Evolutionary conservation across 441 rosid species (phyloP).

Genomic region (Iberis amara): DNA sequence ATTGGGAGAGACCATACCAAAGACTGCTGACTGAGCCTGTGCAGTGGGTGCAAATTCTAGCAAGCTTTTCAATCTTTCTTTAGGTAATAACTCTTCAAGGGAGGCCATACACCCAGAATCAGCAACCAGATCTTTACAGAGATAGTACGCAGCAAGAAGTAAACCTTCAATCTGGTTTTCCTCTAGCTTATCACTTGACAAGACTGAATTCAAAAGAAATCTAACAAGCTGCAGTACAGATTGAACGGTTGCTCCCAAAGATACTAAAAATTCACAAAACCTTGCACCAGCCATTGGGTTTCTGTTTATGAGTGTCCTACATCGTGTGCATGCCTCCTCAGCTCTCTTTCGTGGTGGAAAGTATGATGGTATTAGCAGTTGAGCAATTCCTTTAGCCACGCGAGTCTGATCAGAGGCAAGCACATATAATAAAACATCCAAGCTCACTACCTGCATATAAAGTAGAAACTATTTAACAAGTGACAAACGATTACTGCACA

Average conservation of each 20-base stretch:
- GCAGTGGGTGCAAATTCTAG: slow-evolving; percentile 58
- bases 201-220: slow-evolving; percentile 47
- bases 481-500: slow-evolving; percentile 1
- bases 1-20: slow-evolving; percentile 48
- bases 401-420: slow-evolving; percentile 72
- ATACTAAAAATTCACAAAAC: slow-evolving; percentile 69
- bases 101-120: slow-evolving; percentile 45
- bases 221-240: slow-evolving; percentile 61
- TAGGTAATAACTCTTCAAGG: slow-evolving; percentile 52
- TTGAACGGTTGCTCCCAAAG: slow-evolving; percentile 57
- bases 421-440: slow-evolving; percentile 56
- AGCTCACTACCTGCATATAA: slow-evolving; percentile 57
- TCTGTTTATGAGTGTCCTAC: slow-evolving; percentile 72
- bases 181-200: slow-evolving; percentile 43
- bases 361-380: slow-evolving; percentile 79
- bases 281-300: slow-evolving; percentile 85
- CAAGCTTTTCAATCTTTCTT: slow-evolving; percentile 47
- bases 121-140: slow-evolving; percentile 51
- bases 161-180: slow-evolving; percentile 67
- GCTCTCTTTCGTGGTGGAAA: slow-evolving; percentile 64
- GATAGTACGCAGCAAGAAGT: slow-evolving; percentile 47
- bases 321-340: slow-evolving; percentile 83
- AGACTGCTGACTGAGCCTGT: slow-evolving; percentile 55
- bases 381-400: slow-evolving; percentile 70
- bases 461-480: slow-evolving; percentile 25